Evolutionary conservation across 2,329 filamentous ascomycete species (phyloP).

Genomic region (Pseudogymnoascus sp.): DNA sequence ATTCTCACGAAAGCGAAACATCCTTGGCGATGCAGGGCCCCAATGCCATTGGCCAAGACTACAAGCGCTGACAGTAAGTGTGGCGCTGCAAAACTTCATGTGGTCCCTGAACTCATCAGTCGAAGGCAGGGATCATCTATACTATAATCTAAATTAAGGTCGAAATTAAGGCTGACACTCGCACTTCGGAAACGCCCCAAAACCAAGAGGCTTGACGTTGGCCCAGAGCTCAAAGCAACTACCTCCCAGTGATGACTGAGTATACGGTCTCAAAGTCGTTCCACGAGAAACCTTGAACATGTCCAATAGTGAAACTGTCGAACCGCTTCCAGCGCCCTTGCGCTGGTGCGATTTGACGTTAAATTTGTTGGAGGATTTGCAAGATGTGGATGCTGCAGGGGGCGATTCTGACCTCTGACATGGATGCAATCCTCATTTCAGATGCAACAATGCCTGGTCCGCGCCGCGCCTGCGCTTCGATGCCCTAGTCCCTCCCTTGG

Average conservation of each 20-base stretch:
- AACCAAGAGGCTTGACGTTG: not conserved
- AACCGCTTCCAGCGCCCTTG: not conserved
- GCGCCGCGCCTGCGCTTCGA: not conserved
- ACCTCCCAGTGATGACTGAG: not conserved
- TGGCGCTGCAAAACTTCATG: not conserved
- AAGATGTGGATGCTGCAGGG: not conserved
- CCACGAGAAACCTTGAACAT: not conserved
- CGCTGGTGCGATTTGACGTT: not conserved
- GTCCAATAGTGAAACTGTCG: not conserved
- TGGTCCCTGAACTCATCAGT: not conserved
- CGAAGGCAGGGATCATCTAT: not conserved
- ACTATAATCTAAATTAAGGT: not conserved
- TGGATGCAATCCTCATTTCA: constrained; percentile 1
- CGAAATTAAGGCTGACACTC: not conserved
- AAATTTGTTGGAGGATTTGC: not conserved
- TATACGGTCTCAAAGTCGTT: not conserved
- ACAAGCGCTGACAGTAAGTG: not conserved
- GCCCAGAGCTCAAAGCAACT: not conserved
- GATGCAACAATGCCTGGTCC: not conserved
- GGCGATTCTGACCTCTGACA: not conserved
- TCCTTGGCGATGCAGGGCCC: not conserved
- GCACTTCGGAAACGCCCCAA: not conserved
- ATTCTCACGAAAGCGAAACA: not conserved
- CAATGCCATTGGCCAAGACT: not conserved
- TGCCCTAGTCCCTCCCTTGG: not conserved